A percentile compares a stretch with the other conserved stretches of the same genome.
These are phyloP conservation scores for Colletotrichum plurivorum DNA, from an alignment of 2,329 filamentous ascomycete genomes.

Conservation along the genomic window DNA sequence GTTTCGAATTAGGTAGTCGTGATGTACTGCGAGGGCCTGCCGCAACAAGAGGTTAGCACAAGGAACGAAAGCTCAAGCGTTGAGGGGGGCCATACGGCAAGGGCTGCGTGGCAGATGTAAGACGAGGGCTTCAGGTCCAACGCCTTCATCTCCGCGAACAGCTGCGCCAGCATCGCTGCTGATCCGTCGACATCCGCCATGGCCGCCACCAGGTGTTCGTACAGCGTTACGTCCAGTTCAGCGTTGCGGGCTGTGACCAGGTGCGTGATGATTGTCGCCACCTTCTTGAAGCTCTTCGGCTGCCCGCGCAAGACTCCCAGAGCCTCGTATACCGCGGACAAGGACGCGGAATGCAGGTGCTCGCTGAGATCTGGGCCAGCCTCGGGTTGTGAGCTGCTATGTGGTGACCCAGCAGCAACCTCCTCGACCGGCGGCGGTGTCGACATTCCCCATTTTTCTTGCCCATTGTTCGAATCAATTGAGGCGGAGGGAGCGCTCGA, in stretches of 20 bases:
- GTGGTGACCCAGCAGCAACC: constrained; percentile 4
- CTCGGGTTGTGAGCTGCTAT: constrained; percentile 2
- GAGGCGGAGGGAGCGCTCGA: constrained; percentile 8
- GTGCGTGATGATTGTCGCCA: constrained; percentile 66
- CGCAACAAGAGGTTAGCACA: constrained; percentile 17
- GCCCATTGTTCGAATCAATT: not conserved
- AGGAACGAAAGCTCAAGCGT: too few relatives aligned
- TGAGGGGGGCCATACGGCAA: constrained; percentile 66
- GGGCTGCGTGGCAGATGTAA: constrained; percentile 77
- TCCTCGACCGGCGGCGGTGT: constrained; percentile 24
- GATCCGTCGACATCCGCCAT: constrained; percentile 80
- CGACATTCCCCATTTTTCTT: not conserved
- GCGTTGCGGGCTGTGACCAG: constrained; percentile 71
- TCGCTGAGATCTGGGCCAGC: constrained; percentile 36
- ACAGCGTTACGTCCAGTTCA: constrained; percentile 71
- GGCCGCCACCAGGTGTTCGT: constrained; percentile 81
- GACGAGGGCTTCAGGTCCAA: constrained; percentile 74
- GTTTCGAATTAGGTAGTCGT: constrained; percentile 83
- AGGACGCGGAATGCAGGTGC: constrained; percentile 49
- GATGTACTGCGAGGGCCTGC: constrained; percentile 83
- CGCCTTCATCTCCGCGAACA: constrained; percentile 81
- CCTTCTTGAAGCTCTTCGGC: constrained; percentile 54
- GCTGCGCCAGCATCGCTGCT: constrained; percentile 69
- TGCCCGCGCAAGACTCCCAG: constrained; percentile 57
- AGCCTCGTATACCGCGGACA: constrained; percentile 61